Evolutionary conservation across 1,139 yeast species (phyloP), one percentile per base, ranked within the genome.

Genomic region (Pichia sp.): DNA sequence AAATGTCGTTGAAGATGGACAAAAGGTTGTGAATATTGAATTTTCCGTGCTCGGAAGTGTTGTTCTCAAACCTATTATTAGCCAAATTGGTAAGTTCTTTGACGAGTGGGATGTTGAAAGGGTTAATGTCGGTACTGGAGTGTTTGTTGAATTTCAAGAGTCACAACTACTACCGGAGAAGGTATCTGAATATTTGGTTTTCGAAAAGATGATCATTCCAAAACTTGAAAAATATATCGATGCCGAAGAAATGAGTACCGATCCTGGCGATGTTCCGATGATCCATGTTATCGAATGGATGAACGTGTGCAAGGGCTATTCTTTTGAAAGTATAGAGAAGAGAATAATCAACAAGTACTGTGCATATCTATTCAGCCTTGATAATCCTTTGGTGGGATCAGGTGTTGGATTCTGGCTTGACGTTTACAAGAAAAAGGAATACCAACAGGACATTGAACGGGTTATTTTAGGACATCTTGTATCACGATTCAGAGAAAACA

Each of bases 241-340:
- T 11, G 12, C 4, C 4, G 17, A 20, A 20, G 34, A 38, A 17
- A 15, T 38, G 5, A 27, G n/a, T 21, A 15, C 22, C 5, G 14
- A 28, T 10, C 6, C 11, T 28, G 14, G 14, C 14, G 31, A 28
- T 10, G 31, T 10, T 10, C n/a, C 5, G 5, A 28, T 10, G 10
- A 2, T 28, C 14, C 14, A 11, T 28, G 14, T 28, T 1, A 64
- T 69, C 47, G 79, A 75, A 20, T 75, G 79, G 79, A 50, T 74
- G 34, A 67, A 40, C 3, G 36, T 58, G 1, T 31, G 54, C 18
- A 55, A 51, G 8, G 30, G 39, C 14, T 32, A 60, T 38, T 24
- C 27, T 8, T 24, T 24, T 24, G 27, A 24, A 24, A 8, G 9
- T 24, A 24, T 24, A 24, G 27, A 24, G 10, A 24, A 24, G 27